phyloP scores from a whole-genome alignment of 2,329 filamentous ascomycete species.

The Aspergillus proliferans region DNA sequence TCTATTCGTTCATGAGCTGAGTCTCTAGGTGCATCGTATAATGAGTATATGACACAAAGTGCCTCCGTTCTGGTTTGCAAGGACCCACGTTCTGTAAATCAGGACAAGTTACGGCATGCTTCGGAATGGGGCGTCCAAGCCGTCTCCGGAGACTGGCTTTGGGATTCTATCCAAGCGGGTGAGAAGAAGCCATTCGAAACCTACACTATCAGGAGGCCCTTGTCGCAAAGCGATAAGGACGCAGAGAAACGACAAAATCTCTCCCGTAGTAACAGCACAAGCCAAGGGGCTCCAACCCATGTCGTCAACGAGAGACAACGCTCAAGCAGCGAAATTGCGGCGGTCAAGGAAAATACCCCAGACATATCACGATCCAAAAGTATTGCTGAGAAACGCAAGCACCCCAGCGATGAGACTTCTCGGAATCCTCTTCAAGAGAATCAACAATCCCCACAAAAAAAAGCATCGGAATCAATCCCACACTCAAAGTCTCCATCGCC shows the following conservation, averaged over 20 bases:
- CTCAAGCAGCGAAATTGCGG: background rate
- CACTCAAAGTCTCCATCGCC: slow-evolving; percentile 21
- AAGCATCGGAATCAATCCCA: slow-evolving; percentile 7
- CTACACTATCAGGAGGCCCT: slow-evolving; percentile 34
- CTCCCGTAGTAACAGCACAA: slow-evolving; percentile 7
- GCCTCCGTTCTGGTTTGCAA: slow-evolving; percentile 75
- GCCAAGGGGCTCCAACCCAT: background rate
- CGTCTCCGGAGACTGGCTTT: slow-evolving; percentile 78
- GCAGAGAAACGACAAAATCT: slow-evolving; percentile 12
- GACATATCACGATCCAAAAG: background rate
- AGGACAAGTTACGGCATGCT: slow-evolving; percentile 74
- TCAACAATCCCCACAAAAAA: slow-evolving; percentile 10
- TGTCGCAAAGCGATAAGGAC: slow-evolving; percentile 17
- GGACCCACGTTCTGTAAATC: slow-evolving; percentile 45
- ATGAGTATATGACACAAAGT: slow-evolving; percentile 65
- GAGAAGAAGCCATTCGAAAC: slow-evolving; percentile 44
- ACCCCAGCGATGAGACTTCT: slow-evolving; percentile 9
- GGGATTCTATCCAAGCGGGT: slow-evolving; percentile 62
- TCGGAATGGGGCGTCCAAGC: slow-evolving; percentile 69
- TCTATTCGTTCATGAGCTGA: slow-evolving; percentile 13
- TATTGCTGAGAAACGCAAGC: slow-evolving; percentile 4
- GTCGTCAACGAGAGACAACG: background rate
- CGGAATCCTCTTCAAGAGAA: slow-evolving; percentile 13
- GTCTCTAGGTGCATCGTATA: slow-evolving; percentile 62
- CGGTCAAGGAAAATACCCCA: background rate